phyloP scores from a whole-genome alignment of 768 basidiomycete species.

The Russula ochroleuca region DNA sequence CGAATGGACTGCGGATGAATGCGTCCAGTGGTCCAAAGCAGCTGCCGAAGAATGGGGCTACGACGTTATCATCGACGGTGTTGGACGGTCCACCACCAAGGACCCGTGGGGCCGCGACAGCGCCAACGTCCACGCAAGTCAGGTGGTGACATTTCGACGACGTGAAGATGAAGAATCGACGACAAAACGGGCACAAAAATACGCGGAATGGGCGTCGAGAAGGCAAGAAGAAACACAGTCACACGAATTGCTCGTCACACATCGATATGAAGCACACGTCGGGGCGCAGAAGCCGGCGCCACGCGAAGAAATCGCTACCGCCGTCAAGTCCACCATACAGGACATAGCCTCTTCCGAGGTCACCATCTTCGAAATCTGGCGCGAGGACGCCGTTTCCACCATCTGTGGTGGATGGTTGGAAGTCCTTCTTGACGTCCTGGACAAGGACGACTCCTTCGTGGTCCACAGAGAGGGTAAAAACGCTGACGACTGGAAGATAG shows the following conservation, averaged over 20 bases:
- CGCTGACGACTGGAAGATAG: slow-evolving; percentile 28
- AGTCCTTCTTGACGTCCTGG: slow-evolving; percentile 45
- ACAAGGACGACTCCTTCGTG: slow-evolving; percentile 28
- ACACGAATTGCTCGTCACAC: slow-evolving; percentile 48
- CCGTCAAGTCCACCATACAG: slow-evolving; percentile 52
- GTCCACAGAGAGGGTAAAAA: slow-evolving; percentile 15
- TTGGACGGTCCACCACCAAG: slow-evolving; percentile 54
- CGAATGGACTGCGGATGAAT: slow-evolving; percentile 82
- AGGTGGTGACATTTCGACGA: slow-evolving; percentile 59
- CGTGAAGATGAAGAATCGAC: slow-evolving; percentile 37
- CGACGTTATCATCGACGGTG: slow-evolving; percentile 50
- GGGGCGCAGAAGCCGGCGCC: slow-evolving; percentile 42
- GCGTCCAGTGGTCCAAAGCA: slow-evolving; percentile 53
- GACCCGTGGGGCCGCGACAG: slow-evolving; percentile 75
- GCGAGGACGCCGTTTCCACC: slow-evolving; percentile 43
- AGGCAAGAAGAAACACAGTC: slow-evolving; percentile 21
- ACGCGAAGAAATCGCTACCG: slow-evolving; percentile 45
- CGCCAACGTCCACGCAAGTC: slow-evolving; percentile 59
- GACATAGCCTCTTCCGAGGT: slow-evolving; percentile 47
- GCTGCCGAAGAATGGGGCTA: slow-evolving; percentile 70
- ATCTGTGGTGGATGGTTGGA: slow-evolving; percentile 63
- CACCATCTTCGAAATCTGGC: slow-evolving; percentile 43
- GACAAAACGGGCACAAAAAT: slow-evolving; percentile 31
- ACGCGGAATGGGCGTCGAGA: slow-evolving; percentile 30
- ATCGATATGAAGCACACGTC: slow-evolving; percentile 51